Evolutionary conservation across 176 grass and related monocot species (phyloP).

Genomic region (Secale cereale): DNA sequence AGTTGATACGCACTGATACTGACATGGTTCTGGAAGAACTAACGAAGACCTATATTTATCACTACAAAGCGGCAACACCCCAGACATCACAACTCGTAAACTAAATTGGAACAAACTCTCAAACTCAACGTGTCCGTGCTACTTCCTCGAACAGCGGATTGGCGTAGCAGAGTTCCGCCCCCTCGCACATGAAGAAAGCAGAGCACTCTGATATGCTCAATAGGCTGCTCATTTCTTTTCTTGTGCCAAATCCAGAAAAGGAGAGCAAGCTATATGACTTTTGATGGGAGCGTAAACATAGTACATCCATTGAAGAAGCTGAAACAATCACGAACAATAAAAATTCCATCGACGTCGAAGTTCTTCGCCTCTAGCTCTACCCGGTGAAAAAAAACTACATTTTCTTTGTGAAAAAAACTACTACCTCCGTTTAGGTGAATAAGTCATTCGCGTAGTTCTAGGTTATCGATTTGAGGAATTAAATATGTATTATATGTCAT

Average conservation of each 20-base stretch:
- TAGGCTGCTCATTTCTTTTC: not conserved
- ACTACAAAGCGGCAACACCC: not conserved
- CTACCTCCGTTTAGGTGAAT: no score
- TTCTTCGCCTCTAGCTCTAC: no score
- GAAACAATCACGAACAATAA: not conserved
- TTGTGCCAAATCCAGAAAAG: not conserved
- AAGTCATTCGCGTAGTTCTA: no score
- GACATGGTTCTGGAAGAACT: not conserved
- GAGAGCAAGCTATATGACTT: no score
- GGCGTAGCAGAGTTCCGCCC: not conserved
- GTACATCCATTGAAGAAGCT: not conserved
- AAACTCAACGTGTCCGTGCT: not conserved
- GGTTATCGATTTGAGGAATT: no score
- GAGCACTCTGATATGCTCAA: not conserved
- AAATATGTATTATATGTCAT: no score
- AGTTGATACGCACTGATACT: not conserved
- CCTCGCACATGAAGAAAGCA: not conserved
- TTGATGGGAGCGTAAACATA: not conserved
- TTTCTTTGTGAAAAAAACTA: no score
- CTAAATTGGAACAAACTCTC: not conserved
- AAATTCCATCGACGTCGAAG: not conserved
- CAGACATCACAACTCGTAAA: not conserved
- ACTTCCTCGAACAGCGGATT: not conserved
- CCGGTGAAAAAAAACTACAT: no score
- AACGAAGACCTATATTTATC: not conserved